Conservation (phyloP, 2,329 filamentous ascomycete genomes). For the Monosporascus cannonballus region DNA sequence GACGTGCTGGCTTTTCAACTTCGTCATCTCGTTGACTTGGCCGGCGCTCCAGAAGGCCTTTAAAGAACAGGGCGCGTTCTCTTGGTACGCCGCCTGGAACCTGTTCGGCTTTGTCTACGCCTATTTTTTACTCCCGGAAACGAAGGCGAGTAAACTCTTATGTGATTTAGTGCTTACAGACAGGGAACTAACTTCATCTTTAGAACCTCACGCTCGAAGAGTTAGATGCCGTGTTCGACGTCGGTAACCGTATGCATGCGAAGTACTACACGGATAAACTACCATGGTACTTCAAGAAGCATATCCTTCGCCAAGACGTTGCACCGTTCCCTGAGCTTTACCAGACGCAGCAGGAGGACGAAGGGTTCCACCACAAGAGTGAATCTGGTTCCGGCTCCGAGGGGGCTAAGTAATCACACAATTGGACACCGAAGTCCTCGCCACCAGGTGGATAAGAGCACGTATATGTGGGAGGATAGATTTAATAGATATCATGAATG, state of each 20-base stretch:
- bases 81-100: conserved; percentile 41
- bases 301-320: conserved; percentile 3
- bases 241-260: conserved; percentile 6
- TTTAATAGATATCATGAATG: too few relatives aligned
- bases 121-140: conserved; percentile 32
- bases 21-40: conserved; percentile 33
- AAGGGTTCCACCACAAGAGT: neutral
- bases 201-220: conserved; percentile 29
- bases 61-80: conserved; percentile 37
- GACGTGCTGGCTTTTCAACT: conserved; percentile 34
- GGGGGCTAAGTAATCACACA: too few relatives aligned
- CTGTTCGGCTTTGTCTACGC: conserved; percentile 36
- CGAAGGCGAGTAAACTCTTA: conserved; percentile 24
- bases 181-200: neutral
- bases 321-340: conserved; percentile 5
- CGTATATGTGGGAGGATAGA: too few relatives aligned
- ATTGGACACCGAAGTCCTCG: too few relatives aligned
- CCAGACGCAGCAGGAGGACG: conserved; percentile 1
- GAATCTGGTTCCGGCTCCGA: too few relatives aligned
- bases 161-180: neutral
- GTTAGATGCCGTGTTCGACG: conserved; percentile 23
- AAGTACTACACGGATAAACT: conserved; percentile 6
- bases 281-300: conserved; percentile 9
- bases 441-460: too few relatives aligned
- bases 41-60: conserved; percentile 33